A percentile compares a stretch with the other conserved stretches of the same genome.
These are phyloP conservation scores for Vanderwaltozyma tropicalis DNA, from an alignment of 805 yeast species.

Conservation along the genomic window DNA sequence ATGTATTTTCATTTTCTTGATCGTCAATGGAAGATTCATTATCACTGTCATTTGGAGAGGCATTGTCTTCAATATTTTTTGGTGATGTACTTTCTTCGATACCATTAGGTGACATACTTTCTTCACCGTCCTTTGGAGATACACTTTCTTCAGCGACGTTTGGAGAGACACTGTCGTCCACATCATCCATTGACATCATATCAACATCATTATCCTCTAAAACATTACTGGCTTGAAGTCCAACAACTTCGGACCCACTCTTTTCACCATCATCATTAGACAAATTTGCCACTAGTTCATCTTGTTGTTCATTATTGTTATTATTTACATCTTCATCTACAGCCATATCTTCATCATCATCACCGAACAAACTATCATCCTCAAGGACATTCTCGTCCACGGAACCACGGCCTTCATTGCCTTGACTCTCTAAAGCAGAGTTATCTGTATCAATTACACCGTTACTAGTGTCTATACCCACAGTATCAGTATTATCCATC, in stretches of 20 bases:
- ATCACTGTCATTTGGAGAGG: neutral
- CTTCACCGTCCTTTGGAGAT: too few species aligned
- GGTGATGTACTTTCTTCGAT: neutral
- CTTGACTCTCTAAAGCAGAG: too few species aligned
- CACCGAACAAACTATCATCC: constrained; percentile 1
- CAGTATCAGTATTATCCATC: too few species aligned
- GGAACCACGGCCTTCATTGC: neutral
- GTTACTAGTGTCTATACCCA: too few species aligned
- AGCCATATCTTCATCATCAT: neutral
- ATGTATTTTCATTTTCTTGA: neutral
- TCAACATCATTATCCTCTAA: neutral
- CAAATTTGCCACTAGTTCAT: neutral
- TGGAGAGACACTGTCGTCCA: too few species aligned
- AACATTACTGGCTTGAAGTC: too few species aligned
- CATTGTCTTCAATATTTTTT: neutral
- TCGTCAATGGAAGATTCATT: constrained; percentile 1
- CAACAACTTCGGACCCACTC: too few species aligned
- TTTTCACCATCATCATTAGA: neutral
- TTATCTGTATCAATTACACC: too few species aligned
- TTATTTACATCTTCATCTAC: neutral
- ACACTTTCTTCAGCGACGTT: too few species aligned
- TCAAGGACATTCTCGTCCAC: neutral
- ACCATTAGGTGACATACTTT: too few species aligned
- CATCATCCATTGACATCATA: too few species aligned
- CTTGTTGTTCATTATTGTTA: neutral